Percentiles rank a stretch among this genome's conserved stretches.
Evolutionary conservation across 169 alveolate genomes (phyloP).

Genomic region (Perkinsus marinus): DNA sequence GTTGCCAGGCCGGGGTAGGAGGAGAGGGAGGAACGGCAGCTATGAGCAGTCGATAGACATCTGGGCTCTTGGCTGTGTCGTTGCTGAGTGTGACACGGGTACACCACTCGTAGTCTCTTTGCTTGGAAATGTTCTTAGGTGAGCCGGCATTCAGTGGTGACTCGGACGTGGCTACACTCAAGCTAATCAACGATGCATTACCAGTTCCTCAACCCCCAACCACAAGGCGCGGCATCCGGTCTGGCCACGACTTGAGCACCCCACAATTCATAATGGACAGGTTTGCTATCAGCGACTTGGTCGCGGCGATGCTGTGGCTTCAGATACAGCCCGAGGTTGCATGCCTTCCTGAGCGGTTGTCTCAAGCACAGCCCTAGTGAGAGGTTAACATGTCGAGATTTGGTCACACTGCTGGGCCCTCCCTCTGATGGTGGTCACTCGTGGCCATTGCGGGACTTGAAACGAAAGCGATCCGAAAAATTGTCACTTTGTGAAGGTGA

Average conservation of each 20-base stretch:
- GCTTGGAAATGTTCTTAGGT: not conserved
- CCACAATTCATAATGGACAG: not conserved
- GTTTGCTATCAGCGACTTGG: not conserved
- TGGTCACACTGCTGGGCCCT: not conserved
- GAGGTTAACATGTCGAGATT: not conserved
- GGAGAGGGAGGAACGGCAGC: constrained; percentile 5
- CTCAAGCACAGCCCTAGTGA: not conserved
- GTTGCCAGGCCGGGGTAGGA: constrained; percentile 17
- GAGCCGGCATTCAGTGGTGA: constrained; percentile 46
- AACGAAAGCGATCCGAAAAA: not conserved
- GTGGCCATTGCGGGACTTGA: not conserved
- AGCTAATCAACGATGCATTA: not conserved
- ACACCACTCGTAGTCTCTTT: not conserved
- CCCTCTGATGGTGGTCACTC: not conserved
- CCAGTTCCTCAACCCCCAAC: not conserved
- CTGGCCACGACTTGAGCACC: not conserved
- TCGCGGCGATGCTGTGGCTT: not conserved
- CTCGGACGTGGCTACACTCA: constrained; percentile 41
- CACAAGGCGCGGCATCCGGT: not conserved
- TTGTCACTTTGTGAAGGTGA: not conserved
- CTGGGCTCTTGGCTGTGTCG: constrained; percentile 74
- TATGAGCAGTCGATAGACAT: constrained; percentile 73
- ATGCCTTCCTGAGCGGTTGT: not conserved
- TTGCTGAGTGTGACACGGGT: constrained; percentile 35
- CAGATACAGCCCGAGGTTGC: not conserved